Base-by-base conservation (phyloP, 2,329 filamentous ascomycete species). In the Capronia coronata region DNA sequence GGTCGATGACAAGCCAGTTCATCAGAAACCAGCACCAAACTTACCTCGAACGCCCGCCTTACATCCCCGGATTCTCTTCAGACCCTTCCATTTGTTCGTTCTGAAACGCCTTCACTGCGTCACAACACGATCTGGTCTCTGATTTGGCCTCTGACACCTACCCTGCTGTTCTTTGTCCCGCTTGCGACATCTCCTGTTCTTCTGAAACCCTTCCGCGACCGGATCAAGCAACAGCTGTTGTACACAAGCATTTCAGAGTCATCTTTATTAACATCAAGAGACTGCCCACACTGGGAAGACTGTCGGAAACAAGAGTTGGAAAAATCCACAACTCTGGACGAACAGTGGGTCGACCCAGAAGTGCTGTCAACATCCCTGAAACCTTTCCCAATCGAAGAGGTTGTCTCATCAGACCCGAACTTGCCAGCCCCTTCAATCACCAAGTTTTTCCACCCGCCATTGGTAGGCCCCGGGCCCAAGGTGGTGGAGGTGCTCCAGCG, bases 331-430 rank as follows among this genome's bases (percentile, higher is more conserved):
- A 43, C 19, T 16, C 40, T 25, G 39, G 21, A 49, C 46, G 42
- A 50, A 25, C 46, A 37, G 53, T 55, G 53, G 49, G 43, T 39
- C 53, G 42, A 35, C 25, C 39, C 25, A 38, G 29, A 18, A 48
- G 34, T 46, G 48, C 30, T 51, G 52, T 45, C 42, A 23, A 46
- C 40, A 41, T 39, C 37, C 51, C 54, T 51, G 52, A 56, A 56
- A 51, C 50, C 51, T n/a, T n/a, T 51, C 54, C 54, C 54, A 56
- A 56, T 56, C 51, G 54, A 47, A 42, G 49, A 10, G 25, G 30
- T 18, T 35, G 5, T 4, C 14, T 18, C 18, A 32, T 19, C 25
- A 25, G 25, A 11, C 27, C 32, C 25, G 38, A 50, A 30, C 53
- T 41, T 55, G 49, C 53, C 49, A 52, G 46, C 49, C 49, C 46